Percentiles rank a stretch among this genome's conserved stretches.
phyloP scores from a whole-genome alignment of 2,329 filamentous ascomycete species.

The Colletotrichum sansevieriae region DNA sequence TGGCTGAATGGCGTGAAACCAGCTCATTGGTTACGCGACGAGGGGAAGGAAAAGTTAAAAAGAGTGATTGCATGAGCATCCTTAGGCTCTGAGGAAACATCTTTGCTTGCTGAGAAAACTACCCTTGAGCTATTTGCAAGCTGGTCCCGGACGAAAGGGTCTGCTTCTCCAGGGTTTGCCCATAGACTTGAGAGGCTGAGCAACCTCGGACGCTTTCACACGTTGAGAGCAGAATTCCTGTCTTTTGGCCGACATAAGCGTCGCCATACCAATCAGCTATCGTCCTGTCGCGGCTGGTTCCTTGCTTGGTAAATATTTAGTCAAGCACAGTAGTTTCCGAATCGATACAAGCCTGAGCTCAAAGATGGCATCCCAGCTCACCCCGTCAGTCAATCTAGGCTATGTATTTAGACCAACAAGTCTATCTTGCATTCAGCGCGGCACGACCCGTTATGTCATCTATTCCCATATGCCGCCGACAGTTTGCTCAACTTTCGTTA shows the following conservation, averaged over 20 bases:
- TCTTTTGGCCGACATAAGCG: background rate
- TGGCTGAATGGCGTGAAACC: conserved; percentile 14
- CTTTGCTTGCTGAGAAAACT: background rate
- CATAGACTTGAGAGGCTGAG: background rate
- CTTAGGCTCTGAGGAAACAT: background rate
- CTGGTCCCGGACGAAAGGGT: conserved; percentile 17
- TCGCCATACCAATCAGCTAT: background rate
- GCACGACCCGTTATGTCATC: background rate
- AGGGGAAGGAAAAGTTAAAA: conserved; percentile 19
- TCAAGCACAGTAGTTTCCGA: background rate
- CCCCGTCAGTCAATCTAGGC: background rate
- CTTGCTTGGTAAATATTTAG: conserved; percentile 6
- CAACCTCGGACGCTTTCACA: background rate
- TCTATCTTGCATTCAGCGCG: conserved; percentile 4
- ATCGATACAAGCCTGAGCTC: background rate
- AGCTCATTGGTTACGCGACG: conserved; percentile 14
- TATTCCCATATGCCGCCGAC: background rate
- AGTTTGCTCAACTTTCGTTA: conserved; percentile 12
- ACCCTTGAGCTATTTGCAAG: conserved; percentile 7
- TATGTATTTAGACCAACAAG: conserved; percentile 23
- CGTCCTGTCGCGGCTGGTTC: background rate
- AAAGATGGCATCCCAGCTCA: background rate
- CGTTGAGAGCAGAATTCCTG: background rate
- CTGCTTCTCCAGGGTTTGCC: background rate
- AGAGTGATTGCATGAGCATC: background rate